Conservation (phyloP, 75 land plant species). For the Pinus tabuliformis region DNA sequence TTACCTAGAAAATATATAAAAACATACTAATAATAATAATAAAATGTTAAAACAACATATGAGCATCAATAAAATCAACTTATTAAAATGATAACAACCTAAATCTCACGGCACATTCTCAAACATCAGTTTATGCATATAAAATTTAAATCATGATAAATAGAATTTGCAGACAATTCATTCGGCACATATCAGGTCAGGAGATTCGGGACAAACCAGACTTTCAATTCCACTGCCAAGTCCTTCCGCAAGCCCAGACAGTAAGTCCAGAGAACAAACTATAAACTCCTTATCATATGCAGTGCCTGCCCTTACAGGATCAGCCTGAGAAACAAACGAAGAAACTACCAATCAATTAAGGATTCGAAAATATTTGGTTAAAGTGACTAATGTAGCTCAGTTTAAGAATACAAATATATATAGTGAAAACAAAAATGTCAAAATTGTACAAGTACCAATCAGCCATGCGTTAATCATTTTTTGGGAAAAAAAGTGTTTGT, state of each 20-base stretch:
- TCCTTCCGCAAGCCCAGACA: conserved; percentile 98
- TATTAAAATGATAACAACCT: too few relatives aligned
- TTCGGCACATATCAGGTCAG: background rate
- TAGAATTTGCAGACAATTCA: background rate
- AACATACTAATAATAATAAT: too few relatives aligned
- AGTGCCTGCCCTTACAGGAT: conserved; percentile 81
- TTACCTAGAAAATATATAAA: too few relatives aligned
- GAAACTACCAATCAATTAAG: background rate
- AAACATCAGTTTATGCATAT: background rate
- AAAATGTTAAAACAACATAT: too few relatives aligned
- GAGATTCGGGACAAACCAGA: conserved; percentile 50
- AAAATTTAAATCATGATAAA: background rate
- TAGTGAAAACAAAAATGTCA: background rate
- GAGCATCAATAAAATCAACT: too few relatives aligned
- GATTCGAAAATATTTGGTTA: too few relatives aligned
- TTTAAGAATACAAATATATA: background rate
- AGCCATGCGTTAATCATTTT: background rate
- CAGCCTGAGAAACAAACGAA: conserved; percentile 49
- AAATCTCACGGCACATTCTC: too few relatives aligned
- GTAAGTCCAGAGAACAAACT: conserved; percentile 88
- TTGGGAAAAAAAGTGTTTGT: background rate
- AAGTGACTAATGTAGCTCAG: too few relatives aligned
- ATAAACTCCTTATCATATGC: conserved; percentile 95
- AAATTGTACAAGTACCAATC: background rate
- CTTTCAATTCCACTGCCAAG: conserved; percentile 94